Evolutionary conservation across 129 eudicot genomes (phyloP).

Genomic region (Glebionis coronaria): DNA sequence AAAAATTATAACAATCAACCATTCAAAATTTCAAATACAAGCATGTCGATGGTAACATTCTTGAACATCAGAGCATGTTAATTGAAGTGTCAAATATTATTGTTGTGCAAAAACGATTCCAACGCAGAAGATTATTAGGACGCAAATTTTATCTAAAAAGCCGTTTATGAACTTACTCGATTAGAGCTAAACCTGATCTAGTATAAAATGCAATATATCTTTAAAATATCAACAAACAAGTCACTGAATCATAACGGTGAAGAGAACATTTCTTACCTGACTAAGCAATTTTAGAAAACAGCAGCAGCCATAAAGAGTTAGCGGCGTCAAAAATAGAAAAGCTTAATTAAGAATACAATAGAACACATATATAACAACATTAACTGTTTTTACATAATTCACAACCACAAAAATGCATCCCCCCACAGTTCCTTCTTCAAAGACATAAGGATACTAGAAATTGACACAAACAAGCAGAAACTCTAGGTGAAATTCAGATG

Average conservation of each 20-base stretch:
- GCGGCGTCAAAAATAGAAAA: neutral
- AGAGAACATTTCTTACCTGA: neutral
- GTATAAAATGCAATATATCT: no score
- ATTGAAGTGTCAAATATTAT: no score
- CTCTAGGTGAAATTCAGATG: neutral
- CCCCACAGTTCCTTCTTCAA: slow-evolving; percentile 13
- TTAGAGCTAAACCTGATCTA: neutral
- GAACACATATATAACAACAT: slow-evolving; percentile 30
- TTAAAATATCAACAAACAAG: slow-evolving; percentile 5
- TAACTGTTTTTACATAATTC: slow-evolving; percentile 3
- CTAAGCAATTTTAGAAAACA: neutral
- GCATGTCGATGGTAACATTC: no score
- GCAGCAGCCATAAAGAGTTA: no score
- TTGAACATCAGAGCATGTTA: no score
- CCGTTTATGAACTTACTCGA: no score
- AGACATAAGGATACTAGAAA: slow-evolving; percentile 1
- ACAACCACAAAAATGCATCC: slow-evolving; percentile 27
- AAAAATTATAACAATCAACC: no score
- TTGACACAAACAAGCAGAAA: slow-evolving; percentile 11
- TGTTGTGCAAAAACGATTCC: neutral
- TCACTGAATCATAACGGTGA: neutral
- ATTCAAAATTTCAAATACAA: no score
- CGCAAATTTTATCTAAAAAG: no score
- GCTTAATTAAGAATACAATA: slow-evolving; percentile 8
- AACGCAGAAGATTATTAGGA: no score